Conservation (phyloP, 2,329 filamentous ascomycete species). For the Coniochaeta ligniaria region DNA sequence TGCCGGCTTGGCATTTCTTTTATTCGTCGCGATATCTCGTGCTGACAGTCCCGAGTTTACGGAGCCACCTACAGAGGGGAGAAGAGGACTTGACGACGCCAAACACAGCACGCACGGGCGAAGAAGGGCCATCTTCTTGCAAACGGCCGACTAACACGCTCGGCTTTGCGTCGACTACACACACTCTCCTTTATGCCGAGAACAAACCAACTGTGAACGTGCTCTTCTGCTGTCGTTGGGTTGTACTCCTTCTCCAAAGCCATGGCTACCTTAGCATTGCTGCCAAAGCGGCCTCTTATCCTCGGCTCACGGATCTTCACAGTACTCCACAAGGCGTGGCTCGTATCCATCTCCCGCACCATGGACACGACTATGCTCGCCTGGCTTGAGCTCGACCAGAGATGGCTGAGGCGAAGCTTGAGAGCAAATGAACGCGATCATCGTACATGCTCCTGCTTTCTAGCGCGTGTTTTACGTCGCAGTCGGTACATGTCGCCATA, state of each 20-base stretch:
- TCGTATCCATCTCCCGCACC: neutral
- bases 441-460: neutral
- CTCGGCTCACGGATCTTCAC: neutral
- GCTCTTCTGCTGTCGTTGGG: neutral
- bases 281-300: neutral
- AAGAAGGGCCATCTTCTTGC: neutral
- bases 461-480: neutral
- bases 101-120: neutral
- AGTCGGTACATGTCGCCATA: neutral
- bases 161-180: neutral
- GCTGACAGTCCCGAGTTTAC: too few relatives aligned
- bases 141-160: neutral
- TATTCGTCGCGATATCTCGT: neutral
- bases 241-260: neutral
- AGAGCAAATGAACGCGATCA: neutral
- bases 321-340: neutral
- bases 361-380: neutral
- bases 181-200: neutral
- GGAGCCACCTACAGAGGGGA: neutral
- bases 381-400: neutral
- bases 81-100: neutral
- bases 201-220: neutral
- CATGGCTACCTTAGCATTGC: neutral
- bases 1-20: neutral
- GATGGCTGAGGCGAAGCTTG: neutral